A percentile compares a stretch with the other conserved stretches of the same genome.
These are phyloP conservation scores for Acanthochlamys bracteata DNA, from an alignment of 106 monocot species.

Conservation along the genomic window DNA sequence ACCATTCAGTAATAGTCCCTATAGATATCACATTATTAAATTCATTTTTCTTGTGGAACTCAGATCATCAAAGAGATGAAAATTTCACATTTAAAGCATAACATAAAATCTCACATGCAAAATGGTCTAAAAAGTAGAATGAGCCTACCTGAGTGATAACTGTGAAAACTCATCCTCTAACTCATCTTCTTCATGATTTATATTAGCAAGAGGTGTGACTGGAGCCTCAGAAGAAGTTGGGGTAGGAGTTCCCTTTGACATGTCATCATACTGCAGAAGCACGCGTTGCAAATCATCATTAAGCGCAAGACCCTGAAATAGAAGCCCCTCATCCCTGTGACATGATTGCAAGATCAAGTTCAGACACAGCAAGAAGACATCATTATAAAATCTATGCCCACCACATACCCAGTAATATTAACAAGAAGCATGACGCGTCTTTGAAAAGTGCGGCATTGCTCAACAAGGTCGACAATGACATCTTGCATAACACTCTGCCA, in stretches of 20 bases:
- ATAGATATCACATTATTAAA: no score
- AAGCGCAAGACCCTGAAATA: constrained; percentile 59
- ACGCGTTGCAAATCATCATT: constrained; percentile 88
- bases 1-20: no score
- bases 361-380: no score
- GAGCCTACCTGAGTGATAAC: constrained; percentile 55
- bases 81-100: no score
- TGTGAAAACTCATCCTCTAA: constrained; percentile 69
- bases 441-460: constrained; percentile 73
- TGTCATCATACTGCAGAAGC: constrained; percentile 69
- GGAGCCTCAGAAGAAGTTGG: constrained; percentile 6
- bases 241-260: constrained; percentile 36
- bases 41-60: no score
- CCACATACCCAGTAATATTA: constrained; percentile 65
- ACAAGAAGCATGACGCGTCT: constrained; percentile 62
- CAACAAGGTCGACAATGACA: constrained; percentile 88
- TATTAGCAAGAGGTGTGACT: constrained; percentile 46
- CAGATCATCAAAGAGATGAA: no score
- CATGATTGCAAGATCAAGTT: not conserved
- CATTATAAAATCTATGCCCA: no score
- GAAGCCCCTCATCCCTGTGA: constrained; percentile 73
- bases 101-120: no score
- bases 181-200: constrained; percentile 77
- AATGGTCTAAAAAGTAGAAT: not conserved
- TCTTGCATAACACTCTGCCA: constrained; percentile 76